Evolutionary conservation across 441 rosid species (phyloP), one percentile per base, ranked within the genome.

Genomic region (Croton laevigatus): DNA sequence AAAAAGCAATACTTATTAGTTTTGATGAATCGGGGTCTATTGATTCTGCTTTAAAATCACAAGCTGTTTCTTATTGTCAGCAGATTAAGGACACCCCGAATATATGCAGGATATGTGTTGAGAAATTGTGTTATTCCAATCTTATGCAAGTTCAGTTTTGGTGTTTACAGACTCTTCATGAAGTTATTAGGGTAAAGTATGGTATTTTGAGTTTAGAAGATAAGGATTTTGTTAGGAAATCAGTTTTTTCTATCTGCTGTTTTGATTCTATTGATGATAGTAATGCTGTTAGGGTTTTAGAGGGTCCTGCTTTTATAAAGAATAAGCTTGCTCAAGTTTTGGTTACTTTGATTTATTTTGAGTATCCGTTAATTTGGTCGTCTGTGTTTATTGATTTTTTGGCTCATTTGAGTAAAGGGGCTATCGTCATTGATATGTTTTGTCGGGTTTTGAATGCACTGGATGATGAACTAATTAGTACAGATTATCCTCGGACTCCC

Each of bases 311-410:
- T 7, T 91, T 90, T 82, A 84, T 94, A 34, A 94, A 81, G 67
- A 94, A 94, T 71, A 94, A 94, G 85, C 97, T 94, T 75, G 97
- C 98, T 65, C 98, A 92, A 83, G 91, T 92, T 72, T 77, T 94
- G 79, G 96, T 87, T 68, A 88, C 93, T 65, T 74, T 94, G 86
- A 87, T 94, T 74, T 90, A 86, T 76, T 86, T 88, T 19, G 98
- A 94, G 78, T 94, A 94, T 76, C 99, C 99, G 0, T 71, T 73
- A 72, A 74, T 82, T 72, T 94, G 98, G 98, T 74, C 97, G 0
- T 86, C 96, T 0, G 90, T 89, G 66, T 94, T 94, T 79, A 78
- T 90, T 64, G 96, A 94, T 79, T 84, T 86, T 62, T 80, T 94
- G 83, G 80, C 62, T 14, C 82, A 83, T 58, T 70, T 92, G 78